phyloP scores from a whole-genome alignment of 2,329 filamentous ascomycete genomes.

The Diaporthe capsici region DNA sequence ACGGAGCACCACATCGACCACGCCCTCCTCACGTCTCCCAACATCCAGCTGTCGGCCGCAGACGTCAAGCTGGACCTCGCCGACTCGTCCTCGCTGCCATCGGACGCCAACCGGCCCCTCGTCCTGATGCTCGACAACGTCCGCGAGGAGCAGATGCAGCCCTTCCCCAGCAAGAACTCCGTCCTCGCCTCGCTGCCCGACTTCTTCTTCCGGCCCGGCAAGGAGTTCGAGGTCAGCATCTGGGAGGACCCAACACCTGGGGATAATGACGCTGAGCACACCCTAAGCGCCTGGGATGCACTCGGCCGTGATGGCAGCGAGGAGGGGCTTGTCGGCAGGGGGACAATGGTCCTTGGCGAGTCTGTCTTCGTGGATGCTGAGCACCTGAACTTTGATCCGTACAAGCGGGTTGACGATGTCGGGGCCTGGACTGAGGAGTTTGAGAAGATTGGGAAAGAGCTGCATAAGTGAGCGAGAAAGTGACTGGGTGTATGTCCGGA shows the following conservation, averaged over 20 bases:
- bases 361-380: constrained; percentile 52
- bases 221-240: constrained; percentile 48
- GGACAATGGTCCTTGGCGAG: constrained; percentile 46
- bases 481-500: not conserved
- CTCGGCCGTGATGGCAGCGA: constrained; percentile 41
- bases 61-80: constrained; percentile 5
- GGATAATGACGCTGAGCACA: not conserved
- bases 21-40: constrained; percentile 58
- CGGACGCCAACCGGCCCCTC: constrained; percentile 49
- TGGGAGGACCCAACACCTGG: constrained; percentile 46
- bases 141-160: constrained; percentile 55
- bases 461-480: not conserved
- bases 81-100: constrained; percentile 39
- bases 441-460: constrained; percentile 47
- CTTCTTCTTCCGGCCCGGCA: constrained; percentile 52
- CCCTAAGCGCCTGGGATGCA: constrained; percentile 32
- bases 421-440: constrained; percentile 50
- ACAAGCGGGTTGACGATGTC: constrained; percentile 49
- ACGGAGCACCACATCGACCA: constrained; percentile 58
- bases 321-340: constrained; percentile 43
- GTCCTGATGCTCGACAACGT: constrained; percentile 44
- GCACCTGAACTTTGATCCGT: constrained; percentile 51
- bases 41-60: constrained; percentile 45
- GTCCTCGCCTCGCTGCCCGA: constrained; percentile 37
- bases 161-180: constrained; percentile 50